phyloP scores from a whole-genome alignment of 352 stramenopile genomes.

The Phytophthora agathidicida region DNA sequence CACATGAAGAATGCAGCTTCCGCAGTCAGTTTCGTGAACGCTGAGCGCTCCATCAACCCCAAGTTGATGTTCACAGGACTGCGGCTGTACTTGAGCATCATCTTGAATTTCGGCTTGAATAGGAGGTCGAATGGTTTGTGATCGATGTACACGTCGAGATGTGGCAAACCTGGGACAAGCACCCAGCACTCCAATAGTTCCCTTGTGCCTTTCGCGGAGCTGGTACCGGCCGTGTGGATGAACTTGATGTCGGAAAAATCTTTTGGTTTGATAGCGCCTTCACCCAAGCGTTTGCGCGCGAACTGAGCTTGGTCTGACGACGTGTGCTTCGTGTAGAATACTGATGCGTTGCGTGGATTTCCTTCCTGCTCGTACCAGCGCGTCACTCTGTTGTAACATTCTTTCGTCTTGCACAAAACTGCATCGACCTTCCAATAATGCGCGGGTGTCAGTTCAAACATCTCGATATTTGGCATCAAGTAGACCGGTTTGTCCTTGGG shows the following conservation, averaged over 20 bases:
- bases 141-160: slow-evolving; percentile 44
- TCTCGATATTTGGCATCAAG: slow-evolving; percentile 61
- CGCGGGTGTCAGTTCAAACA: slow-evolving; percentile 50
- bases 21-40: slow-evolving; percentile 51
- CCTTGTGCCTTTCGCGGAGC: slow-evolving; percentile 53
- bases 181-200: slow-evolving; percentile 65
- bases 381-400: slow-evolving; percentile 46
- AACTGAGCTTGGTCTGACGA: slow-evolving; percentile 42
- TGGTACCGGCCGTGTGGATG: slow-evolving; percentile 57
- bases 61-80: slow-evolving; percentile 40
- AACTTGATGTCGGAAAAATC: slow-evolving; percentile 52
- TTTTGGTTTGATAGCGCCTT: slow-evolving; percentile 25
- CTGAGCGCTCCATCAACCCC: slow-evolving; percentile 19
- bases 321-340: slow-evolving; percentile 66
- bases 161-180: slow-evolving; percentile 43
- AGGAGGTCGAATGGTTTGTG: slow-evolving; percentile 18
- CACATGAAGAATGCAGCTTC: slow-evolving; percentile 61
- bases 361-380: slow-evolving; percentile 57
- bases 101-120: slow-evolving; percentile 17
- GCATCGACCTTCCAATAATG: slow-evolving; percentile 60
- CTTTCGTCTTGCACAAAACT: slow-evolving; percentile 66
- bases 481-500: slow-evolving; percentile 50
- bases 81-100: slow-evolving; percentile 18
- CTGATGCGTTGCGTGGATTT: slow-evolving; percentile 31
- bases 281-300: slow-evolving; percentile 19